phyloP scores from a whole-genome alignment of 257 asterid genomes.

The Ocimum tenuiflorum region DNA sequence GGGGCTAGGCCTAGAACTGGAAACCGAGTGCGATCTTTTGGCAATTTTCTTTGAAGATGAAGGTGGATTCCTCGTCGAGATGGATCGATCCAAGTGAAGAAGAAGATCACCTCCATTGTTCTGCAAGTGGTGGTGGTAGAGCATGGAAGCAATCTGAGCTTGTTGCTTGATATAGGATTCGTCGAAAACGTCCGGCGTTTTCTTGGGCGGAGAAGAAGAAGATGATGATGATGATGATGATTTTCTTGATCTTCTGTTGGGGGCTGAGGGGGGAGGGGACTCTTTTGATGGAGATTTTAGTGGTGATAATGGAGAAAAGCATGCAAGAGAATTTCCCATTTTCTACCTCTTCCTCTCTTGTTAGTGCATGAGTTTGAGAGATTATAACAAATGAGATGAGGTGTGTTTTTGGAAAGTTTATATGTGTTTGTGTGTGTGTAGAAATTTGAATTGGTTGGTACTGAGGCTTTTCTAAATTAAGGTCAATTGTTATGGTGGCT shows the following conservation, averaged over 20 bases:
- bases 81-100: conserved; percentile 39
- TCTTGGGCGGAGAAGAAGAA: conserved; percentile 17
- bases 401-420: neutral
- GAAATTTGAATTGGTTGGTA: conserved; percentile 13
- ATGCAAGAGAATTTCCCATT: conserved; percentile 52
- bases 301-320: conserved; percentile 33
- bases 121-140: conserved; percentile 48
- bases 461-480: conserved; percentile 1
- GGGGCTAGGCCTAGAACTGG: conserved; percentile 29
- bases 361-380: neutral
- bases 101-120: conserved; percentile 31
- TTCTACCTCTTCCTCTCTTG: neutral
- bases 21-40: conserved; percentile 35
- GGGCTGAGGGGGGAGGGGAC: conserved; percentile 29
- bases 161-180: conserved; percentile 46
- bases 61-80: conserved; percentile 36
- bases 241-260: conserved; percentile 32
- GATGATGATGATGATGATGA: neutral
- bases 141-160: conserved; percentile 52
- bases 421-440: conserved; percentile 1
- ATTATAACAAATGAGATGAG: neutral
- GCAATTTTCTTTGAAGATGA: conserved; percentile 31
- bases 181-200: conserved; percentile 21
- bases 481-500: too few species aligned
- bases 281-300: conserved; percentile 24